Evolutionary conservation across 2,329 filamentous ascomycete species (phyloP), one percentile per base, ranked within the genome.

Genomic region (Neospermospora avenae): DNA sequence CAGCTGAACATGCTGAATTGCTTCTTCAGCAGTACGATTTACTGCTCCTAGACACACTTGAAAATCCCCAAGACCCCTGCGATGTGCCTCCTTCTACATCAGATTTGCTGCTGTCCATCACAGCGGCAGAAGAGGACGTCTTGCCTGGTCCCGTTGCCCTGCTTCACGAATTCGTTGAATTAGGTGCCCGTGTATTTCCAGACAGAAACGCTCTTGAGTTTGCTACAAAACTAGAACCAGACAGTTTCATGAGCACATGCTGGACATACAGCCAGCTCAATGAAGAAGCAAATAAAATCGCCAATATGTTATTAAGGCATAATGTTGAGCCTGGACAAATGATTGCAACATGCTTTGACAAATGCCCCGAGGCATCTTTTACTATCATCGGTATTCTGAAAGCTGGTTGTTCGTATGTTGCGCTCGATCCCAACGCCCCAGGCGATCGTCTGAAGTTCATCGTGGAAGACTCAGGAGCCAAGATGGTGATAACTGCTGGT

Each of bases 251-350:
- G 1, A 83, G 79, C 31, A 77, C 77, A 52, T 75, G 69, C 24
- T 97, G 91, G 91, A 89, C 84, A 0, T 97, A 93, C 69, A 70
- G 71, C n/a, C 78, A 93, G 61, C 78, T 97, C 0, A 77, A 96
- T 66, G 70, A 78, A 0, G 82, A 87, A 65, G 89, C 88, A 0
- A 93, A 96, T 68, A 81, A 80, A 64, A 81, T 96, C 16, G 90
- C 90, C 0, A 80, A 87, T 56, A 71, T 93, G 13, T 76, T 96
- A 1, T 70, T 77, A 1, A 66, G 72, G 0, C 73, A 78, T 20
- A 80, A 78, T 2, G 74, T 84, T 0, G 63, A 71, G 0, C 77
- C 82, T 0, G 87, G 89, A 0, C 77, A 77, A 25, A 82, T 73
- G 0, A 67, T 76, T 52, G 71, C 70, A 4, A 69, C 75, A 7